phyloP scores from a whole-genome alignment of 73 alveolate genomes.

The Paramecium tetraurelia region DNA sequence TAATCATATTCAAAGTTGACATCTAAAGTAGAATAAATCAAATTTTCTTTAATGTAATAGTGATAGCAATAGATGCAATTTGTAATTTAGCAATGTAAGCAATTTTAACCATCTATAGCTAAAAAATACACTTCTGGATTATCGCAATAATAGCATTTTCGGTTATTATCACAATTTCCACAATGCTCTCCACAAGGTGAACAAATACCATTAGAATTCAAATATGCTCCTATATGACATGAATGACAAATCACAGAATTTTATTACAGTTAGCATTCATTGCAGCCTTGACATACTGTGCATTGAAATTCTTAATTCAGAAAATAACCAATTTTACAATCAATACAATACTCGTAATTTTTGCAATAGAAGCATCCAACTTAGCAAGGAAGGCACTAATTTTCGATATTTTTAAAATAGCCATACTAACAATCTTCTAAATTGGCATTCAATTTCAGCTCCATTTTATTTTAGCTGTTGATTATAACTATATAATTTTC shows the following conservation, averaged over 20 bases:
- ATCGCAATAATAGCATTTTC: neutral
- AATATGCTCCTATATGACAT: neutral
- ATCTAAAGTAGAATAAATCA: neutral
- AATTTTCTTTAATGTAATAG: neutral
- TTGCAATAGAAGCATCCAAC: neutral
- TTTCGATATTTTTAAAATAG: neutral
- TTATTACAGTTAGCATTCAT: neutral
- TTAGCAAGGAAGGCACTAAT: neutral
- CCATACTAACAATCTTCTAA: neutral
- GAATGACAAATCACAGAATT: neutral
- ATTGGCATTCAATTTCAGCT: neutral
- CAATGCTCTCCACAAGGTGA: neutral
- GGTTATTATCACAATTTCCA: neutral
- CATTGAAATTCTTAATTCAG: neutral
- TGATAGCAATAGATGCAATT: neutral
- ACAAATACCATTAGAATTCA: neutral
- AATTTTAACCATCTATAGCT: neutral
- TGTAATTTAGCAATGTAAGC: neutral
- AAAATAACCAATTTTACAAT: neutral
- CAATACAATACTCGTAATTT: neutral
- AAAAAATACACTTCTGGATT: neutral
- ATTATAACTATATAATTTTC: neutral
- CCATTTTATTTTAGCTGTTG: neutral
- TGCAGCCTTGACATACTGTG: neutral
- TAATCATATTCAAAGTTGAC: neutral